phyloP scores from a whole-genome alignment of 495 filamentous ascomycete genomes.

The Evernia prunastri region DNA sequence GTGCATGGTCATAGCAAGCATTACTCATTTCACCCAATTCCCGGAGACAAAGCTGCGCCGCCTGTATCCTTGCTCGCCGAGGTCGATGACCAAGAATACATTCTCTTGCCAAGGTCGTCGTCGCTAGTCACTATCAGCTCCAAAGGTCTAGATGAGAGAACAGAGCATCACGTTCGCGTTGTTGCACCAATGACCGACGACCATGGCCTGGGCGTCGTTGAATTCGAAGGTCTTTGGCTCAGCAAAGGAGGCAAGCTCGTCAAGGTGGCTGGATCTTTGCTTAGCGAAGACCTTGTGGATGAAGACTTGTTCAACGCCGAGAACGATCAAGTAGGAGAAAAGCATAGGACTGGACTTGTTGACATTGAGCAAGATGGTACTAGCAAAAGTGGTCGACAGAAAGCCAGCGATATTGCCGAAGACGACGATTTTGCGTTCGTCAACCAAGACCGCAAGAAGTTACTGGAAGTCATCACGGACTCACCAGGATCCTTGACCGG shows the following conservation, averaged over 20 bases:
- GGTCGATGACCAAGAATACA: conserved; percentile 36
- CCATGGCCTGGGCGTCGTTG: conserved; percentile 27
- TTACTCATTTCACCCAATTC: conserved; percentile 26
- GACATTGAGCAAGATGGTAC: conserved; percentile 18
- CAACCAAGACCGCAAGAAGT: conserved; percentile 23
- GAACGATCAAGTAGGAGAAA: conserved; percentile 25
- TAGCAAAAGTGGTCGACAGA: conserved; percentile 10
- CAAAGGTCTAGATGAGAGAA: conserved; percentile 25
- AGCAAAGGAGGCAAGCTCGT: conserved; percentile 32
- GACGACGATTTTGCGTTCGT: conserved; percentile 9
- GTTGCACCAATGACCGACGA: conserved; percentile 36
- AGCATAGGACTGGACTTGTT: conserved; percentile 25
- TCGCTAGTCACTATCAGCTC: conserved; percentile 29
- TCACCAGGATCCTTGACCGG: conserved; percentile 24
- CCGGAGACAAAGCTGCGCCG: conserved; percentile 26
- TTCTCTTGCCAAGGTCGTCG: conserved; percentile 30
- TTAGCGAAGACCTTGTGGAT: conserved; percentile 26
- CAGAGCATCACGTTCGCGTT: conserved; percentile 31
- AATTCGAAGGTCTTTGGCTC: conserved; percentile 37
- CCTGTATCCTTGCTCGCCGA: conserved; percentile 35
- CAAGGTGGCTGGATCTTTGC: conserved; percentile 25
- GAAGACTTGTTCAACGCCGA: conserved; percentile 26
- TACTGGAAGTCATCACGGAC: conserved; percentile 37
- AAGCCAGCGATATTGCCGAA: conserved; percentile 4
- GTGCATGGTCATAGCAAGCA: conserved; percentile 18